These are phyloP conservation scores for Pterothamnion heteromorphum DNA, from an alignment of 31 red algal genomes.

Conservation along the genomic window DNA sequence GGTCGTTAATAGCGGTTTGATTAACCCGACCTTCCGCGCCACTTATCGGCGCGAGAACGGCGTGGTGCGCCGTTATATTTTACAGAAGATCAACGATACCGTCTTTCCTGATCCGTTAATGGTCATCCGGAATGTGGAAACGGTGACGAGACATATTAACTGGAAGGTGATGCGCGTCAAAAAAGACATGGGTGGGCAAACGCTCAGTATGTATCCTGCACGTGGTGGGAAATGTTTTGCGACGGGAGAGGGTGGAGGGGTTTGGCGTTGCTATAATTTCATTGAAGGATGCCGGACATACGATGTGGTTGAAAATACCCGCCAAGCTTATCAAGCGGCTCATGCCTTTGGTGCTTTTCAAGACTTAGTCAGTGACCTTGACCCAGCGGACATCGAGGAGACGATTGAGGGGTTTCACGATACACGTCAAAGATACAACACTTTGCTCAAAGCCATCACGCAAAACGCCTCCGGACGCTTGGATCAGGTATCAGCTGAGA, in stretches of 20 bases:
- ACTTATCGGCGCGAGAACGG: not conserved
- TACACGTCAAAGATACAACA: not conserved
- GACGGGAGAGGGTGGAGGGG: not conserved
- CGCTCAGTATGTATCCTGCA: not conserved
- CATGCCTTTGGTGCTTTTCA: not conserved
- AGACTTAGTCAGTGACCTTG: not conserved
- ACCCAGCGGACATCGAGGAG: not conserved
- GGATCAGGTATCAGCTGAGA: not conserved
- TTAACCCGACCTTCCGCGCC: not conserved
- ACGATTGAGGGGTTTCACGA: not conserved
- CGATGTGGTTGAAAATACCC: not conserved
- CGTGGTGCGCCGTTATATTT: not conserved
- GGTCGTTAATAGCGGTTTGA: not conserved
- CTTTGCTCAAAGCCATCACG: not conserved
- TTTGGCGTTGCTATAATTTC: not conserved
- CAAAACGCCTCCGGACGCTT: not conserved
- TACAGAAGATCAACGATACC: not conserved
- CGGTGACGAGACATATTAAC: not conserved
- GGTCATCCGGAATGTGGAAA: not conserved
- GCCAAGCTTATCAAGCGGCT: not conserved
- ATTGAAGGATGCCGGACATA: not conserved
- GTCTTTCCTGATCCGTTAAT: not conserved
- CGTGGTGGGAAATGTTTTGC: not conserved
- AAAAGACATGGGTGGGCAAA: not conserved
- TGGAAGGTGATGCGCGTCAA: not conserved